These are phyloP conservation scores for Silene conica DNA, from an alignment of 148 eudicot species.

Conservation along the genomic window DNA sequence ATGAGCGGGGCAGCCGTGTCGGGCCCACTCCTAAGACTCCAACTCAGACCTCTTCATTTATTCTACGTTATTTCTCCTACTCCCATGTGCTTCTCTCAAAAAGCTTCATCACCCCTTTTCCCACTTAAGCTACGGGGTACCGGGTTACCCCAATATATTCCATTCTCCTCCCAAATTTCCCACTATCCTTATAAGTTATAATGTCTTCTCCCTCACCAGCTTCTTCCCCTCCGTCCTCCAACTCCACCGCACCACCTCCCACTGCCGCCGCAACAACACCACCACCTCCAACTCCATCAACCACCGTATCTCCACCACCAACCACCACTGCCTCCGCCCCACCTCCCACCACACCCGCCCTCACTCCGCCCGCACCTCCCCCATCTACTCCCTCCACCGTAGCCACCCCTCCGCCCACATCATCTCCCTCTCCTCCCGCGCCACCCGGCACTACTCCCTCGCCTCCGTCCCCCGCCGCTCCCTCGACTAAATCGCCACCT, in stretches of 20 bases:
- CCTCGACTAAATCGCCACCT: slow-evolving; percentile 25
- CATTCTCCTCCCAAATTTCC: neutral
- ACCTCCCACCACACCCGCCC: neutral
- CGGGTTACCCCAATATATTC: neutral
- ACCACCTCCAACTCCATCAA: slow-evolving; percentile 7
- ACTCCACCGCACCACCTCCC: slow-evolving; percentile 29
- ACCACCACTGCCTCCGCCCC: slow-evolving; percentile 15
- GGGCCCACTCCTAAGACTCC: slow-evolving; percentile 22
- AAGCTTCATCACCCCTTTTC: neutral
- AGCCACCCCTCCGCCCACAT: too few species aligned
- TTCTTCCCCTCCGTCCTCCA: slow-evolving; percentile 34
- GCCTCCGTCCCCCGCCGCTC: slow-evolving; percentile 22
- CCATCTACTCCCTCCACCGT: too few species aligned
- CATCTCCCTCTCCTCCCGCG: too few species aligned
- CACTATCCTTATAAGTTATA: slow-evolving; percentile 8
- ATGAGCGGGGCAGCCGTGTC: slow-evolving; percentile 38
- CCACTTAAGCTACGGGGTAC: neutral
- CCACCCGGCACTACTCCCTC: too few species aligned
- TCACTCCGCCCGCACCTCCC: slow-evolving; percentile 21
- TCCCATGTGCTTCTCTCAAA: neutral
- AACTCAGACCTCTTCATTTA: neutral
- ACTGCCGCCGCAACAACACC: slow-evolving; percentile 21
- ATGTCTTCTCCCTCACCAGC: slow-evolving; percentile 51
- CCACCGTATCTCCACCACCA: slow-evolving; percentile 21
- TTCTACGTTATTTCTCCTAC: neutral